Base-by-base conservation (phyloP, 371 early-diverging fungal genomes). In the Apophysomyces trapeziformis region DNA sequence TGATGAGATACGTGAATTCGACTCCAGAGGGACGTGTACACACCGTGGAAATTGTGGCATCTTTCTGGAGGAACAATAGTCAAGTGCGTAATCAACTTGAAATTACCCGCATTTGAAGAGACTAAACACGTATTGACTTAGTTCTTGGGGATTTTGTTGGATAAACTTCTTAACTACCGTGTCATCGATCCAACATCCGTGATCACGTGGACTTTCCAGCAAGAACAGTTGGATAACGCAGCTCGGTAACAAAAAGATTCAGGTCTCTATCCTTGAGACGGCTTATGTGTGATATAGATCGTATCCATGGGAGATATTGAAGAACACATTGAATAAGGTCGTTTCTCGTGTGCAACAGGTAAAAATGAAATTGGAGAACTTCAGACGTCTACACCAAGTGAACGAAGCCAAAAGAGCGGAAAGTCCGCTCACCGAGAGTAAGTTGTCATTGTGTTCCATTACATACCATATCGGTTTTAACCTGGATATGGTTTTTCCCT, bases 151-250 rank as follows among this genome's bases (percentile, higher is more conserved):
- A 95, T 98, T 65, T 75, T 93, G 38, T 72, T 96, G 67, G 96
- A 95, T 74, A 95, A 96, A 77, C 82, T 96, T 65, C 76, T 95
- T 62, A 96, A 94, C 73, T 98, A 98, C 80, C 89, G 95, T 50
- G 87, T 98, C 5, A 85, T 97, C 61, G 95, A 95, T 64, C 93
- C 95, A 21, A 75, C 80, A 26, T 86, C 89, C 14, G 89, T 97
- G 37, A 83, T 96, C 32, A 77, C 83, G 21, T 92, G 94, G 93
- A 77, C 91, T 12, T 90, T 96, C 71, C 82, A 83, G 58, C 60
- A 74, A 3, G 80, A 85, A 18, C 86, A 85, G 36, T 73, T 87
- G 7, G 78, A 86, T 39, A 76, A 79, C 60, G 84, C 81, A 67
- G 79, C 80, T 70, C 80, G 82, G 78, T 85, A 80, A 26, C 26